These are phyloP conservation scores for Pseudocercospora vitis DNA, from an alignment of 2,329 filamentous ascomycete species.

Conservation along the genomic window DNA sequence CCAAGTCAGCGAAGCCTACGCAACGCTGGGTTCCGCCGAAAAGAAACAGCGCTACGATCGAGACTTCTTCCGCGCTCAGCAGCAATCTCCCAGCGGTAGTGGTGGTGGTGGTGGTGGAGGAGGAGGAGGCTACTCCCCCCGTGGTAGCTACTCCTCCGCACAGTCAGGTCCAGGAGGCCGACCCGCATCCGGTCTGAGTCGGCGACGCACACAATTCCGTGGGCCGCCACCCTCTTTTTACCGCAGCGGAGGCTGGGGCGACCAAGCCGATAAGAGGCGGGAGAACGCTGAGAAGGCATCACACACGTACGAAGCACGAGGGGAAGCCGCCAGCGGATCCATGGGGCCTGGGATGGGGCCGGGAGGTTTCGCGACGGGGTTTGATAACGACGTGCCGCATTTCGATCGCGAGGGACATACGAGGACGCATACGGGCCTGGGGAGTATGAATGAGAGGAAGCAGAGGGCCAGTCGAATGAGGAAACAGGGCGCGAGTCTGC, in stretches of 20 bases:
- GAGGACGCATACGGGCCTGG: constrained; percentile 61
- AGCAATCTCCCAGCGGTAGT: constrained; percentile 31
- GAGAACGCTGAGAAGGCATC: constrained; percentile 42
- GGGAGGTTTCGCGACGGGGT: constrained; percentile 60
- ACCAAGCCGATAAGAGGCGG: constrained; percentile 59
- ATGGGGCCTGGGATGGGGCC: constrained; percentile 32
- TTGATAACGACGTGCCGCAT: constrained; percentile 64
- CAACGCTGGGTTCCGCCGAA: constrained; percentile 52
- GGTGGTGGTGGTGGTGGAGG: too few species aligned
- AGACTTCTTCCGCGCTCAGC: constrained; percentile 52
- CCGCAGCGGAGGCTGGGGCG: constrained; percentile 74
- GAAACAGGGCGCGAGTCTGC: constrained; percentile 22
- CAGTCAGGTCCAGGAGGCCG: constrained; percentile 65
- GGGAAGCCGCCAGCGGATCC: constrained; percentile 22
- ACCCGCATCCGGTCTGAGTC: constrained; percentile 76
- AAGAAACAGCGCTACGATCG: constrained; percentile 82
- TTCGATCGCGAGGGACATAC: constrained; percentile 75
- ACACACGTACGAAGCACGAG: constrained; percentile 32
- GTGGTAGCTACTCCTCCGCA: constrained; percentile 56
- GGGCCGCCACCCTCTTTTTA: constrained; percentile 92
- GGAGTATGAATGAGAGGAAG: constrained; percentile 45
- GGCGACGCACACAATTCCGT: constrained; percentile 71
- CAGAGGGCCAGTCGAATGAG: constrained; percentile 26
- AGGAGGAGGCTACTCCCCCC: constrained; percentile 46
- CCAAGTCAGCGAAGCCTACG: constrained; percentile 43